Conservation (phyloP, 2,329 filamentous ascomycete species). For the Microcyclospora tardicrescens region DNA sequence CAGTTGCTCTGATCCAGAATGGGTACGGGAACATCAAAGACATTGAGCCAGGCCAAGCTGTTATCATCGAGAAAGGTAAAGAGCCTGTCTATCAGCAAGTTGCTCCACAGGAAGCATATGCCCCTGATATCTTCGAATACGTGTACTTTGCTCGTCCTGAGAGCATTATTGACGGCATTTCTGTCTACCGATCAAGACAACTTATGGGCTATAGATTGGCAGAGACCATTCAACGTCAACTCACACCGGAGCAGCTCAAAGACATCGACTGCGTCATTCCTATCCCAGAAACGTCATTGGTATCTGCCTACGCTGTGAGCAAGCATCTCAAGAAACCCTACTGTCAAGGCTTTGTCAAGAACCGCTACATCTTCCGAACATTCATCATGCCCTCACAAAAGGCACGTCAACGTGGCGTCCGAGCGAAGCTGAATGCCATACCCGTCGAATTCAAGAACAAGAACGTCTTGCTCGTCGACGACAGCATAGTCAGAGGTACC, state of each 20-base stretch:
- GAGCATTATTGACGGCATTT: conserved; percentile 74
- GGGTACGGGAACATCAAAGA: conserved; percentile 66
- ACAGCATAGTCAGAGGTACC: conserved; percentile 78
- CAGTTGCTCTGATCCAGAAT: conserved; percentile 67
- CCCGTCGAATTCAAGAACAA: conserved; percentile 69
- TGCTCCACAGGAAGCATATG: conserved; percentile 53
- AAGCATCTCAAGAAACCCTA: conserved; percentile 63
- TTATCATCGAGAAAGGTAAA: conserved; percentile 69
- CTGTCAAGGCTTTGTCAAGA: conserved; percentile 75
- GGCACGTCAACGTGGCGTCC: conserved; percentile 69
- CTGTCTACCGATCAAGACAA: conserved; percentile 68
- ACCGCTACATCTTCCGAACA: conserved; percentile 76
- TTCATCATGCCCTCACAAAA: conserved; percentile 80
- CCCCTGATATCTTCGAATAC: conserved; percentile 77
- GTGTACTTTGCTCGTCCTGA: conserved; percentile 82
- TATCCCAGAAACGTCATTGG: conserved; percentile 72
- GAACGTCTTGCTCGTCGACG: conserved; percentile 74
- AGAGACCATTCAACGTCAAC: conserved; percentile 51
- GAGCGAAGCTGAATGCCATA: conserved; percentile 81
- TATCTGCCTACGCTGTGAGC: conserved; percentile 65
- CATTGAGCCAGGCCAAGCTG: conserved; percentile 70
- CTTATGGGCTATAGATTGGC: conserved; percentile 79
- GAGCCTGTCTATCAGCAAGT: conserved; percentile 66
- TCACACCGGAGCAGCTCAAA: conserved; percentile 56
- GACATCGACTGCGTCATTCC: conserved; percentile 78